Evolutionary conservation across 345 rosid genomes (phyloP), one percentile per base, ranked within the genome.

Genomic region (Citrus sp.): DNA sequence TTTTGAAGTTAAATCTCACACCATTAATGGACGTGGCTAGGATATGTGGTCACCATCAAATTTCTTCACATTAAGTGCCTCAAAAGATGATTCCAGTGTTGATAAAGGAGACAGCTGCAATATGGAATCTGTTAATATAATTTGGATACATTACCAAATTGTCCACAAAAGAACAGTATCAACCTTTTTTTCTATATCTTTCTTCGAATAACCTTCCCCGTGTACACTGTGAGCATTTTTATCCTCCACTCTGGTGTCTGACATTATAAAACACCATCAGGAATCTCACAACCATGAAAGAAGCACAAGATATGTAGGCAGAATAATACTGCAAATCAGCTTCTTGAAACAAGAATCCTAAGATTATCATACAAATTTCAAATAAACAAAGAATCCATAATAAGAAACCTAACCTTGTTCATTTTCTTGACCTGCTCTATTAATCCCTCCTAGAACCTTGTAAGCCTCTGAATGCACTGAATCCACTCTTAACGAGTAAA

Each of bases 381-480:
- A 30, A 27, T 25, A 1, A 13, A 67, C 46, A 51, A 63, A n/a
- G 51, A 54, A 66, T 28, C 19, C 64, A 65, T 37, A 54, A 21
- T 24, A 67, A 77, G 12, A 72, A 80, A 63, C 42, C 87, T 79
- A 84, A 95, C 98, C 98, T 87, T 83, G 87, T 78, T 87, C 90
- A 42, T 78, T 78, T 72, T 87, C 92, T 62, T 84, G 91, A 58
- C 94, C 99, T 18, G 91, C 99, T 82, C 98, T 87, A 74, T 86
- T 93, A 78, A 95, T 91, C 40, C 98, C 98, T 73, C 99, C 96
- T 56, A 95, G 93, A 81, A 95, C 99, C 88, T 91, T 93, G 85
- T 93, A 95, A 32, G 98, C 97, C 73, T 93, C 97, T 55, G 99
- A 93, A 86, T 93, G 98, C 83, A 88, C 91, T 0, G 98, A 93